Base-by-base conservation (phyloP, 805 yeast genomes). In the Metschnikowia aberdeeniae region DNA sequence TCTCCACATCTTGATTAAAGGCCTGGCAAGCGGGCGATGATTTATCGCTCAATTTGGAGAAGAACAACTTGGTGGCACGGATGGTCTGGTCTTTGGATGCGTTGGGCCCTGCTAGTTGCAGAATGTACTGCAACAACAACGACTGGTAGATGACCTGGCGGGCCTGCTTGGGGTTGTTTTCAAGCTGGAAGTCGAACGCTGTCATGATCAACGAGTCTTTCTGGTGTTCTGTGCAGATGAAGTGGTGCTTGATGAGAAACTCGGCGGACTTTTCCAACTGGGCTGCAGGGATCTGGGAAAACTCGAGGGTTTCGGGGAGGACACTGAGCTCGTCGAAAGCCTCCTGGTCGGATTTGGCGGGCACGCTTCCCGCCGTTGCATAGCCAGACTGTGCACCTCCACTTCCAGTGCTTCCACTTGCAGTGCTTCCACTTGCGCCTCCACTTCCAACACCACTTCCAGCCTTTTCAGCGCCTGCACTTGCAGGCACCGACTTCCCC, bases 141-240 rank as follows among this genome's bases (percentile, higher is more conserved):
- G 96, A 83, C 57, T 88, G 93, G 62, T 81, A 84, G 36, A 92
- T 82, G n/a, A 81, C 78, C 48, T 80, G 84, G 49, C 74, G 76
- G 8, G 96, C 81, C 6, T 63, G 61, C 5, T 53, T 50, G 0
- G 75, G 58, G 39, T 88, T 75, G 17, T 81, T 84, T 11, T 76
- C 80, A 49, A 92, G 72, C 61, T 89, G 88, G 45, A 73, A 71
- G 57, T 92, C 95, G 63, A 93, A 93, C 0, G 97, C 95, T 17
- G 84, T 83, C 97, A 92, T 90, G 61, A 90, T 73, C 47, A 93
- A 77, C 0, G 96, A 88, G 63, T 93, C 98, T 60, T 90, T 89
- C 61, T 93, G 97, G 50, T 82, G 82, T 52, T 84, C 89, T 4
- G 80, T 80, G 40, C 90, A 80, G 46, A 93, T 86, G 46, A 76